Base-by-base conservation (phyloP, 306 rosid species). In the Dicorynia guianensis region DNA sequence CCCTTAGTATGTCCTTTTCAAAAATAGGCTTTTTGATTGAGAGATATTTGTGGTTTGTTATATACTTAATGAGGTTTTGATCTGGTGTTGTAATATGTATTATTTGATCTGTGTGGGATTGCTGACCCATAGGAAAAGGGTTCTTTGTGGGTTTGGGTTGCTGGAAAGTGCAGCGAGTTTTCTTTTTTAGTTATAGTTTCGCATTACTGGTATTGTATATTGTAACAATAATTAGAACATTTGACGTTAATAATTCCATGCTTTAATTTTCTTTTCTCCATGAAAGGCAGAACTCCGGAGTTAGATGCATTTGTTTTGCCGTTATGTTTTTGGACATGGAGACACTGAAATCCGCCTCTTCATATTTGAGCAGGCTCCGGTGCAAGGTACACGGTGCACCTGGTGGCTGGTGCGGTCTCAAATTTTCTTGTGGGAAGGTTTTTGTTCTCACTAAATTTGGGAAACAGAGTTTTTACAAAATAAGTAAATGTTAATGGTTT, bases 11-110 rank as follows among this genome's bases (percentile, higher is more conserved):
- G 76, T 63, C 60, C 75, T 80, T 71, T 76, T 54, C 61, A 54
- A 59, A 13, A 58, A 48, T 66, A 63, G 73, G 62, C 57, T 76
- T 81, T 70, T 57, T 43, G 19, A 49, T 66, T 71, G 85, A 50
- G 82, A 58, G 73, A 73, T 2, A 25, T 25, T 73, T 84, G 85
- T 71, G 85, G 80, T 81, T 77, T 76, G 75, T 42, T 83, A 38
- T 67, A 74, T 72, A 57, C 33, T 65, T 72, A 15, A 12, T 73
- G 42, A 76, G 54, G 13, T 62, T 71, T 85, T 77, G 67, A 48
- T 48, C 60, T 72, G 69, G 73, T 85, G 81, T 79, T 81, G 89
- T 87, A 81, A 72, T 72, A 77, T 87, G 81, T 79, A 64, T 79
- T 69, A 62, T 56, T 69, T 69, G 76, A 72, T 74, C 65, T 57